These are phyloP conservation scores for Heterococcus sp. DNA, from an alignment of 108 stramenopile species.

Conservation along the genomic window DNA sequence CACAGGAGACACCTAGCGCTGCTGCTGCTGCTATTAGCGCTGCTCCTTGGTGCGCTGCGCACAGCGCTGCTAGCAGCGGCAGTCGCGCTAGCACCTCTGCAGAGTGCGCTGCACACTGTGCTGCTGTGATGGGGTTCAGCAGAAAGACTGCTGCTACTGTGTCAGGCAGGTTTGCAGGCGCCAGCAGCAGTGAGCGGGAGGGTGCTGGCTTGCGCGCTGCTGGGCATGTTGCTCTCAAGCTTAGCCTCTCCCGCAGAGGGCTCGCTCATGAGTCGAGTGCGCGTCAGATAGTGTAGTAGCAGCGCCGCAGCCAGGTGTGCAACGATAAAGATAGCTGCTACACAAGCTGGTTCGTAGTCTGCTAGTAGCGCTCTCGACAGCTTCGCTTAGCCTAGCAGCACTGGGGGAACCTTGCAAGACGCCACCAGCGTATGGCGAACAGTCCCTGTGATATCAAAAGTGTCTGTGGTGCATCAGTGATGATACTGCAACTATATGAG, in stretches of 20 bases:
- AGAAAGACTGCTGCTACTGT: slow-evolving; percentile 17
- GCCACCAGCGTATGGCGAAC: slow-evolving; percentile 32
- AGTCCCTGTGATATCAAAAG: not conserved
- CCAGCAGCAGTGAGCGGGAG: not conserved
- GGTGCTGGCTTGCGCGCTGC: not conserved
- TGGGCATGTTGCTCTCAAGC: not conserved
- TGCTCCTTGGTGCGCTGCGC: slow-evolving; percentile 7
- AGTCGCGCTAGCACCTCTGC: slow-evolving; percentile 25
- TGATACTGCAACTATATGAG: not conserved
- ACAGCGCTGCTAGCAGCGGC: slow-evolving; percentile 11
- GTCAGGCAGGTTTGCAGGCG: slow-evolving; percentile 8
- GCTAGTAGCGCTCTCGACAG: slow-evolving; percentile 2
- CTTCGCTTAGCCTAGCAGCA: slow-evolving; percentile 12
- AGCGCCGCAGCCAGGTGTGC: slow-evolving; percentile 11
- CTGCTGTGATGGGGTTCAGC: slow-evolving; percentile 25
- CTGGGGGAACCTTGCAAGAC: slow-evolving; percentile 26
- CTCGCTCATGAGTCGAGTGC: not conserved
- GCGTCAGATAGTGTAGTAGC: not conserved
- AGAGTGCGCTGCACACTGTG: slow-evolving; percentile 29
- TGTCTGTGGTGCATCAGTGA: not conserved
- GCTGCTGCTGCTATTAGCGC: slow-evolving; percentile 3
- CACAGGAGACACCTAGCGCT: slow-evolving; percentile 17
- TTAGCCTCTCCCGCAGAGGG: not conserved
- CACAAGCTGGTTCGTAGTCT: not conserved
- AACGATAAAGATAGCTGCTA: not conserved